Base-by-base conservation (phyloP, 2,329 filamentous ascomycete genomes). In the Polytolypa hystricis region DNA sequence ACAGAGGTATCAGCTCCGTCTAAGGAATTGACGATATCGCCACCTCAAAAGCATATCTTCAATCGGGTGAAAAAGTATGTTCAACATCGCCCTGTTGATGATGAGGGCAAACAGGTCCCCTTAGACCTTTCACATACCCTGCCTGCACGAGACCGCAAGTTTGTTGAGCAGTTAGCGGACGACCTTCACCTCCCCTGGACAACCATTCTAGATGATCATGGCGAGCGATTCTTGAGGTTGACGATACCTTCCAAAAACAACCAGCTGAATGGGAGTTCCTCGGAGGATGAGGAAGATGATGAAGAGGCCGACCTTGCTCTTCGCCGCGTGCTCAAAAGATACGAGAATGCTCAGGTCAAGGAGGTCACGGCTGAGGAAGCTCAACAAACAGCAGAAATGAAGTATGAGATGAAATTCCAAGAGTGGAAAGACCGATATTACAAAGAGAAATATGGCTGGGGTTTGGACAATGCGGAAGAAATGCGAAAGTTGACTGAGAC, bases 371-470 rank as follows among this genome's bases (percentile, higher is more conserved):
- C 79, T 1, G 83, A 86, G 46, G 82, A 94, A 51, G 81, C 81
- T 11, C 79, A 91, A 56, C 71, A 75, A 33, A 74, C 80, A 12
- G 82, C 89, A 58, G 76, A 93, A 49, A 73, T 80, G 55, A 80
- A 91, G 49, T 98, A 98, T 57, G 78, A 95, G 50, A 68, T 83
- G 47, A 94, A 93, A 54, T 96, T 96, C 55, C 69, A 78, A 43
- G 74, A 79, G 39, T 98, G 91, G 91, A 98, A 95, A 66, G 80
- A 93, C 58, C 79, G 83, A 42, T 94, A 98, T 62, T 98, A 98
- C 61, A 69, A 74, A 45, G 75, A 77, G 39, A 98, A 96, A 58
- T 95, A 95, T 48, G 81, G 81, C 36, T 98, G 89, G 86, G 77
- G 79, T 11, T 68, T 82, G 8, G 80, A 85, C 32, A 81, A 84